These are phyloP conservation scores for Dactylellina sp. DNA, from an alignment of 2,329 filamentous ascomycete species.

Conservation along the genomic window DNA sequence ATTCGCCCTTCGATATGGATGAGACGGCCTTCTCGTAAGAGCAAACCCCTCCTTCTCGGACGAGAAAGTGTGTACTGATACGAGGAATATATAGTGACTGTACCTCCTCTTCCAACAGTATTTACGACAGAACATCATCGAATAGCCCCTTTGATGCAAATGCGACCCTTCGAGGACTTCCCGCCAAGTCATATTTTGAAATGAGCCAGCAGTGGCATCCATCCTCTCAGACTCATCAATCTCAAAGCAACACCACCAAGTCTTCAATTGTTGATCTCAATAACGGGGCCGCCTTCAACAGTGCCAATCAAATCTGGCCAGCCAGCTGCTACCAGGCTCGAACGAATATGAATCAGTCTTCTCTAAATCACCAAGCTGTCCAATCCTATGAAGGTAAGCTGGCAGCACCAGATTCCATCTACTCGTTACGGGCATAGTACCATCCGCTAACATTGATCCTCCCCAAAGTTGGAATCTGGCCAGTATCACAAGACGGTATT, in stretches of 20 bases:
- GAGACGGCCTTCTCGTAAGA: constrained; percentile 53
- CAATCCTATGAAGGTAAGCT: constrained; percentile 51
- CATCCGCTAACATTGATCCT: constrained; percentile 8
- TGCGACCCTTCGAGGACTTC: constrained; percentile 48
- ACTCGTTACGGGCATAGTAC: not conserved
- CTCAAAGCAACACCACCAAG: constrained; percentile 27
- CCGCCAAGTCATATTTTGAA: constrained; percentile 51
- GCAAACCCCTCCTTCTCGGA: not conserved
- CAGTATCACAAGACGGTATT: constrained; percentile 49
- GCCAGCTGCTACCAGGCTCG: constrained; percentile 31
- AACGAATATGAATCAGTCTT: constrained; percentile 8
- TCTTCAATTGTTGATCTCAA: constrained; percentile 28
- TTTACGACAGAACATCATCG: constrained; percentile 53
- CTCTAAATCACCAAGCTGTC: constrained; percentile 14
- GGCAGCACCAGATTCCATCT: not conserved
- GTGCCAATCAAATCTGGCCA: constrained; percentile 37
- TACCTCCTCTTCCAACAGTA: constrained; percentile 45
- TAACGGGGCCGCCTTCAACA: constrained; percentile 11
- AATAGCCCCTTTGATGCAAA: constrained; percentile 54
- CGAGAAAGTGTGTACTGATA: not conserved
- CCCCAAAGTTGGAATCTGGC: constrained; percentile 43
- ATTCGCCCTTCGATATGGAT: constrained; percentile 54
- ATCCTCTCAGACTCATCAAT: constrained; percentile 11
- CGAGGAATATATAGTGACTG: constrained; percentile 23
- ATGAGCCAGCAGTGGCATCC: constrained; percentile 40